Evolutionary conservation across 2,329 filamentous ascomycete species (phyloP), one percentile per base, ranked within the genome.

Genomic region (Monosporascus cannonballus): DNA sequence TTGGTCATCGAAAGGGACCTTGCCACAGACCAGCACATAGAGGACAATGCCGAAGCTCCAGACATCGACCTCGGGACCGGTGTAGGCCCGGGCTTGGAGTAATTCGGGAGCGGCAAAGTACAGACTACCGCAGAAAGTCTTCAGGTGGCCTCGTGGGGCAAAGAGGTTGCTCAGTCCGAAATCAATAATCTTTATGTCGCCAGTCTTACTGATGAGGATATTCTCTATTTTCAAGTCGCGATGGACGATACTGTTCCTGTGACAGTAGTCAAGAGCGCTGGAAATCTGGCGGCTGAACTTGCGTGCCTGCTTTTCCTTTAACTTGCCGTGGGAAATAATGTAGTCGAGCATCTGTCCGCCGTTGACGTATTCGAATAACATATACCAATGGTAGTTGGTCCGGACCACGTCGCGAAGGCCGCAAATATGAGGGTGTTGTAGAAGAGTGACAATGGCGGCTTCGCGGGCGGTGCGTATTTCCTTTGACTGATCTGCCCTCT

Each of bases 311-410:
- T 97, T 97, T 75, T 99, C 94, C 77, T 97, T 97, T 58, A 99
- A 77, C 65, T 95, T 89, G 54, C 93, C 94, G 66, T 99, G 94
- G 3, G 92, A 96, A 67, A 99, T 99, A 70, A 99, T 99, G 73
- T 97, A 99, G 75, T 99, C 94, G 56, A 99, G 84, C 94, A 99
- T 97, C 73, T 99, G 94, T 18, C 94, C 94, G 47, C 94, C 94
- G 67, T 99, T 96, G 71, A 99, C 94, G 70, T 94, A 96, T 74
- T 99, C 94, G 67, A 96, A 99, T 49, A 99, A 84, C 94, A 99
- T 99, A 73, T 99, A 99, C 94, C 94, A 99, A 72, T 99, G 94
- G 69, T 96, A 94, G 65, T 94, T 93, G 49, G 94, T 97, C 53
- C 92, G 87, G 52, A 97, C 88, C 25, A 96, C 91, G 73, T 99